Evolutionary conservation across 352 stramenopile species (phyloP), one percentile per base, ranked within the genome.

Genomic region (Peronospora farinosa): DNA sequence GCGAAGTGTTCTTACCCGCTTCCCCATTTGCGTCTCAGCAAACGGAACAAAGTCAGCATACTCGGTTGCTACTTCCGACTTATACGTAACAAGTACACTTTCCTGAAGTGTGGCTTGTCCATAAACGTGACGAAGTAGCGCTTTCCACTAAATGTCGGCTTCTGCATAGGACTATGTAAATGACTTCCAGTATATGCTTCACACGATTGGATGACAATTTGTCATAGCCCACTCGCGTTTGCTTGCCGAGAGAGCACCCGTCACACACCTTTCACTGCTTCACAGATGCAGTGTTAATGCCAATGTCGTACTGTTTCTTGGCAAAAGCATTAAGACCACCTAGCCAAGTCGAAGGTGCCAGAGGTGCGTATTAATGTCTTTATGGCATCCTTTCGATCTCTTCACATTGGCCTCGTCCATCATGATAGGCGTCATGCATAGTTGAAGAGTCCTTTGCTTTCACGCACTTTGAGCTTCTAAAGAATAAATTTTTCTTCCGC

Each of bases 21-120:
- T 40, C 12, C 42, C 39, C 2, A 38, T 59, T 28, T 49, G 41
- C 17, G 33, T 64, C 42, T 59, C 36, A 2, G 40, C 41, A n/a
- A 49, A 51, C n/a, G 25, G 15, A 1, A 40, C 47, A 32, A 64
- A 57, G 21, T 4, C 21, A 23, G 21, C 21, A 23, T 4, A 23
- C 21, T 64, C 49, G 38, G 10, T 30, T 1, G 37, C 38, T 32
- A 53, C 43, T 25, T 59, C 37, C 4, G 43, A 48, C 13, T 51
- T 53, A 28, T 55, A 21, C 36, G 40, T 8, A 57, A 2, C 10
- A 52, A 41, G 4, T 42, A 58, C 7, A 52, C 47, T 2, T 43
- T 21, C 2, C 28, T 8, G 7, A 32, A 32, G 6, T 32, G 28
- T 32, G 2, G 21, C 11, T 32, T 12, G 21, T 23, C 21, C 2